Percentiles rank a stretch among this genome's conserved stretches.
Evolutionary conservation across 2,329 filamentous ascomycete genomes (phyloP).

Genomic region (Pseudogymnoascus sp.): DNA sequence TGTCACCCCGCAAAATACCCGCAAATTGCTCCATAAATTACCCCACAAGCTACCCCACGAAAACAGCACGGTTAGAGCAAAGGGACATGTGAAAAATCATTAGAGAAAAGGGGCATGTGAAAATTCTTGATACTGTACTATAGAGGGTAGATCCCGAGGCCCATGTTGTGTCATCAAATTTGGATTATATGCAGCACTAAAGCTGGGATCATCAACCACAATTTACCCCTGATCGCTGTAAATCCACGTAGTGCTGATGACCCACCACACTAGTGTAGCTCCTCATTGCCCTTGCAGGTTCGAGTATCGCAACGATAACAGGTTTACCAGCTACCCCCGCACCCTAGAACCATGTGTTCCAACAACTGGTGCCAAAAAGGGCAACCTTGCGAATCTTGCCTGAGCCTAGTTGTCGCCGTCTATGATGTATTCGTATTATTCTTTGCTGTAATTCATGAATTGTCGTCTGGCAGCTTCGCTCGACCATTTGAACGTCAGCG

Average conservation of each 20-base stretch:
- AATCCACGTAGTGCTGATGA: not conserved
- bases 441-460: not conserved
- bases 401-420: not conserved
- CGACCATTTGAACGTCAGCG: not conserved
- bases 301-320: not conserved
- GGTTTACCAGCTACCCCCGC: not conserved
- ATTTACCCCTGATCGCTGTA: not conserved
- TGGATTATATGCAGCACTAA: not conserved
- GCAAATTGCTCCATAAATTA: not conserved
- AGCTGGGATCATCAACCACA: slow-evolving; percentile 10
- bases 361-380: not conserved
- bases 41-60: not conserved
- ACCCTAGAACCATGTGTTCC: not conserved
- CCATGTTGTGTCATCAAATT: not conserved
- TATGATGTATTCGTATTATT: not conserved
- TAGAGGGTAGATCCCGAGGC: not conserved
- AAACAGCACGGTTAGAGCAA: not conserved
- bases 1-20: too few species aligned
- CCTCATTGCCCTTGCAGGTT: not conserved
- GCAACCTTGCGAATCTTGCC: not conserved
- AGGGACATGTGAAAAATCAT: not conserved
- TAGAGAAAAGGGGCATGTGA: too few species aligned
- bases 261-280: not conserved
- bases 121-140: not conserved
- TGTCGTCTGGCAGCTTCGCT: not conserved